A percentile compares a stretch with the other conserved stretches of the same genome.
Conservation (phyloP, 768 basidiomycete species). For the Lactifluus pinguis region DNA sequence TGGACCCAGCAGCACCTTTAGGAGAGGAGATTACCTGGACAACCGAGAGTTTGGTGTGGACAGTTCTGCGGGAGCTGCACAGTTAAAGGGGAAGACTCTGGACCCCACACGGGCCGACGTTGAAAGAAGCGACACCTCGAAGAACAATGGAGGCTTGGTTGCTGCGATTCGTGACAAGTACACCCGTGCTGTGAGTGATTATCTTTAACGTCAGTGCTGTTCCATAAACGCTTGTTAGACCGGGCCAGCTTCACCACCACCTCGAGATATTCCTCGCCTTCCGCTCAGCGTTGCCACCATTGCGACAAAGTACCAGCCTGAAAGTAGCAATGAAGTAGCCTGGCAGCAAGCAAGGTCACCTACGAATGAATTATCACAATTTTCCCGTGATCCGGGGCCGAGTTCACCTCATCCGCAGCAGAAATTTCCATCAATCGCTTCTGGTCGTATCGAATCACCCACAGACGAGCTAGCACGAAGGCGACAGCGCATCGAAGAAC, state of each 20-base stretch:
- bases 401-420: slow-evolving; percentile 10
- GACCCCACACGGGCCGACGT: slow-evolving; percentile 20
- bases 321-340: not conserved
- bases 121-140: slow-evolving; percentile 45
- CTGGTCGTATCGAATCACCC: not conserved
- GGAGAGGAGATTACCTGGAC: slow-evolving; percentile 19
- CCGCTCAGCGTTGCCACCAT: slow-evolving; percentile 56
- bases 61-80: slow-evolving; percentile 15
- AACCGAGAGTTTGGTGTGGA: slow-evolving; percentile 25
- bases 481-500: slow-evolving; percentile 39
- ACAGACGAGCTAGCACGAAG: slow-evolving; percentile 30
- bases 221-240: slow-evolving; percentile 29
- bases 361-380: not conserved
- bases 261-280: slow-evolving; percentile 53
- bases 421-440: not conserved
- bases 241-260: slow-evolving; percentile 43
- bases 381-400: slow-evolving; percentile 11
- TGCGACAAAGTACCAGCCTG: slow-evolving; percentile 44
- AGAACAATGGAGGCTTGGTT: slow-evolving; percentile 50
- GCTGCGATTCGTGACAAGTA: slow-evolving; percentile 63
- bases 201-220: not conserved
- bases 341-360: slow-evolving; percentile 2
- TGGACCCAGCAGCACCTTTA: slow-evolving; percentile 8
- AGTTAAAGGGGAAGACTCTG: slow-evolving; percentile 21
- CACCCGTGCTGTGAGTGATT: slow-evolving; percentile 40